Conservation (phyloP, 2,329 filamentous ascomycete genomes). For the Cryphonectria radicalis region DNA sequence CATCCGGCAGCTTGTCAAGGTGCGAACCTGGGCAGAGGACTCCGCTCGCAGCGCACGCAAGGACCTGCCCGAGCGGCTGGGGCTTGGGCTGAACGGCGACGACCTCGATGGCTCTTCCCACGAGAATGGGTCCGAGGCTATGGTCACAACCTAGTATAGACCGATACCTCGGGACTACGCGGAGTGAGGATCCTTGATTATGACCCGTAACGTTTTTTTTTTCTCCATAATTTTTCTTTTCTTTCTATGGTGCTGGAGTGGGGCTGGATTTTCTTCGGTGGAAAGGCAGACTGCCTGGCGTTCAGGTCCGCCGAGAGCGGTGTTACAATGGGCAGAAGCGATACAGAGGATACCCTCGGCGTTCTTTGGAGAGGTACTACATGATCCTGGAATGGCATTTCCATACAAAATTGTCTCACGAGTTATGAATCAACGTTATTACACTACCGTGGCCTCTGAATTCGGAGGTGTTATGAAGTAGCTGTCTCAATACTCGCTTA, state of each 20-base stretch:
- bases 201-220: background rate
- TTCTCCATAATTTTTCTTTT: background rate
- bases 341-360: slow-evolving; percentile 27
- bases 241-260: slow-evolving; percentile 18
- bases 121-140: slow-evolving; percentile 53
- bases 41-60: slow-evolving; percentile 53
- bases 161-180: background rate
- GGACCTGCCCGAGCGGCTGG: slow-evolving; percentile 45
- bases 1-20: slow-evolving; percentile 78
- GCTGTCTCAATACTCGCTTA: background rate
- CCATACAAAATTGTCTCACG: slow-evolving; percentile 33
- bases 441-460: background rate
- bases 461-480: background rate
- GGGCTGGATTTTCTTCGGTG: slow-evolving; percentile 23
- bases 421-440: slow-evolving; percentile 12
- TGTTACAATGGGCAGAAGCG: slow-evolving; percentile 19
- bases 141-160: slow-evolving; percentile 53
- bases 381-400: slow-evolving; percentile 9
- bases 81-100: slow-evolving; percentile 45
- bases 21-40: slow-evolving; percentile 84
- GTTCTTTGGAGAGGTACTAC: slow-evolving; percentile 18
- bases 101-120: slow-evolving; percentile 36
- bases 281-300: slow-evolving; percentile 21
- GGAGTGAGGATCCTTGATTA: background rate
- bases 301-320: slow-evolving; percentile 30